Percentiles rank a stretch among this genome's conserved stretches.
phyloP scores from a whole-genome alignment of 2,329 filamentous ascomycete species.

The Arthrobotrys sinensis region DNA sequence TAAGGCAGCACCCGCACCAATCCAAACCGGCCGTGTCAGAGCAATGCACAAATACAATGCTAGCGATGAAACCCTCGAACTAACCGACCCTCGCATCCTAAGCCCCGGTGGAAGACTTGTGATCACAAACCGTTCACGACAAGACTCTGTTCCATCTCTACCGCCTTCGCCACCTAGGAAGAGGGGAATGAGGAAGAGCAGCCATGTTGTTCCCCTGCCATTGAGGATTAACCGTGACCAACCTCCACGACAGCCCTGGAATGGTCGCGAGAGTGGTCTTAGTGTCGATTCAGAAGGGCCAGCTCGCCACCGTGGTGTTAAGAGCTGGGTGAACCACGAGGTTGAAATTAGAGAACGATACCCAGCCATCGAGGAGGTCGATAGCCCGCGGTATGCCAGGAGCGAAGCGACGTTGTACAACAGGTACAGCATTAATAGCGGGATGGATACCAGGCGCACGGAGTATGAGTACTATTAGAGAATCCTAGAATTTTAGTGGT shows the following conservation, averaged over 20 bases:
- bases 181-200: conserved; percentile 19
- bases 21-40: conserved; percentile 15
- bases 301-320: conserved; percentile 74
- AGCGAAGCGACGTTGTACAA: conserved; percentile 54
- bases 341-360: conserved; percentile 66
- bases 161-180: conserved; percentile 48
- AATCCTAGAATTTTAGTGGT: neutral
- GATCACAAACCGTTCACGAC: conserved; percentile 51
- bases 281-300: conserved; percentile 70
- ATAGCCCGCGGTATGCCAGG: conserved; percentile 49
- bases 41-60: conserved; percentile 50
- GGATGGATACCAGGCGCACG: conserved; percentile 57
- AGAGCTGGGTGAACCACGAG: conserved; percentile 78
- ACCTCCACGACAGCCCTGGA: conserved; percentile 24
- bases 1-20: conserved; percentile 1
- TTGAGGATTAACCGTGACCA: conserved; percentile 16
- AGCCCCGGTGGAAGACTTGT: conserved; percentile 45
- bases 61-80: conserved; percentile 50
- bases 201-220: conserved; percentile 17
- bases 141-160: conserved; percentile 47
- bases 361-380: conserved; percentile 28
- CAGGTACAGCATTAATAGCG: conserved; percentile 54
- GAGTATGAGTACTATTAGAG: conserved; percentile 55
- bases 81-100: conserved; percentile 50
- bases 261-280: conserved; percentile 21